Conservation (phyloP, 176 grass and related monocot genomes). For the Oryza meridionalis region DNA sequence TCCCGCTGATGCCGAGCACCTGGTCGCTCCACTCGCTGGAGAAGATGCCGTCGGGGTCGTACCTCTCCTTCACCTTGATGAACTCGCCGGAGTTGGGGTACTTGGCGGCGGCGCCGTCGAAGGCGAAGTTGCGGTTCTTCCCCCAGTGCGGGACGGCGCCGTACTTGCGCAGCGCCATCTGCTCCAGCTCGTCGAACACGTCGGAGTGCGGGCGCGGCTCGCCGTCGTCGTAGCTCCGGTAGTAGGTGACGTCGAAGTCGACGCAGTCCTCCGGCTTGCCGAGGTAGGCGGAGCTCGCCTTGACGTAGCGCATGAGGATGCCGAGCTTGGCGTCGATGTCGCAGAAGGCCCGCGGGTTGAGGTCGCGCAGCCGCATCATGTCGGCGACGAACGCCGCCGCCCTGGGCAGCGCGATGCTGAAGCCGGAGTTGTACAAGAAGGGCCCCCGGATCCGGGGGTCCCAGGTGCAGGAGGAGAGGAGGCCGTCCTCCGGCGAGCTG, state of each 20-base stretch:
- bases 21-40: slow-evolving; percentile 76
- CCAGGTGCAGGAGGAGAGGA: slow-evolving; percentile 48
- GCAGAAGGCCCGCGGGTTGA: slow-evolving; percentile 46
- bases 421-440: slow-evolving; percentile 49
- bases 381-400: slow-evolving; percentile 37
- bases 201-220: slow-evolving; percentile 29
- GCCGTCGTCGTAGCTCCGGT: slow-evolving; percentile 32
- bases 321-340: slow-evolving; percentile 44
- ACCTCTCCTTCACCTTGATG: slow-evolving; percentile 43
- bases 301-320: slow-evolving; percentile 58
- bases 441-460: slow-evolving; percentile 40
- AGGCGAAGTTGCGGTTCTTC: slow-evolving; percentile 74
- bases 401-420: slow-evolving; percentile 46
- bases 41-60: slow-evolving; percentile 64
- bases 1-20: slow-evolving; percentile 55
- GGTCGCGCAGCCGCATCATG: slow-evolving; percentile 51
- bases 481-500: slow-evolving; percentile 5
- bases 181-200: slow-evolving; percentile 59
- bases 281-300: slow-evolving; percentile 51
- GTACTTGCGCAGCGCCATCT: slow-evolving; percentile 61
- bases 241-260: slow-evolving; percentile 61
- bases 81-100: slow-evolving; percentile 39
- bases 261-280: slow-evolving; percentile 52
- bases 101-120: slow-evolving; percentile 41
- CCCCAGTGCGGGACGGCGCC: slow-evolving; percentile 65